These are phyloP conservation scores for Cladophialophora exuberans DNA, from an alignment of 2,329 filamentous ascomycete genomes.

Conservation along the genomic window DNA sequence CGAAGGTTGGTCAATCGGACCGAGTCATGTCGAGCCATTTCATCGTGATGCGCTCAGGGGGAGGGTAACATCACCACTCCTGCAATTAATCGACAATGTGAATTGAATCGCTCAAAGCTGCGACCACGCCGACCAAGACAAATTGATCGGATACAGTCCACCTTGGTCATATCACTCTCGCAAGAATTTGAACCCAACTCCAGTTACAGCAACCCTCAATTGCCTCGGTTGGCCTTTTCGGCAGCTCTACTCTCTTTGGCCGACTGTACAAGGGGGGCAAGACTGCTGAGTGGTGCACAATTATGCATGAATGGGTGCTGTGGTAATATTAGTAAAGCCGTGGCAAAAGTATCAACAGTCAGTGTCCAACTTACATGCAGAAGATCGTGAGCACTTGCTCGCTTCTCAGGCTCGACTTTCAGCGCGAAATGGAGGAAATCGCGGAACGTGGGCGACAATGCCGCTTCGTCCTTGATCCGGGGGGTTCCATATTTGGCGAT, in stretches of 20 bases:
- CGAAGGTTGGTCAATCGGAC: too few species aligned
- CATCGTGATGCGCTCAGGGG: neutral
- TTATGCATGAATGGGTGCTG: conserved; percentile 81
- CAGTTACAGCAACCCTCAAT: conserved; percentile 15
- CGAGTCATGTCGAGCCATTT: neutral
- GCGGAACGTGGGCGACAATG: conserved; percentile 92
- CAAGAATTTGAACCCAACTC: conserved; percentile 20
- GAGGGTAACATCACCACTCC: neutral
- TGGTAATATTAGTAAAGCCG: conserved; percentile 7
- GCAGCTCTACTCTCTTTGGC: conserved; percentile 83
- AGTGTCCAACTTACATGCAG: conserved; percentile 70
- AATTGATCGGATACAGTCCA: neutral
- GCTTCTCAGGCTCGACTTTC: conserved; percentile 95
- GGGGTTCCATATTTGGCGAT: conserved; percentile 98
- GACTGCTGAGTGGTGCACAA: conserved; percentile 73
- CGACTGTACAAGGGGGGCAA: conserved; percentile 84
- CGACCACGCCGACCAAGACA: conserved; percentile 9
- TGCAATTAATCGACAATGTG: neutral
- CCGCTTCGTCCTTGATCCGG: conserved; percentile 93
- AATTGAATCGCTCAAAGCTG: neutral
- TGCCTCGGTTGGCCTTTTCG: conserved; percentile 74
- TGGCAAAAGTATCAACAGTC: neutral
- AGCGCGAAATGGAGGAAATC: conserved; percentile 93
- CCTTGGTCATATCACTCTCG: conserved; percentile 1
- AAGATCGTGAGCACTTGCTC: conserved; percentile 91